Conservation (phyloP, 148 eudicot species). For the Silene latifolia region DNA sequence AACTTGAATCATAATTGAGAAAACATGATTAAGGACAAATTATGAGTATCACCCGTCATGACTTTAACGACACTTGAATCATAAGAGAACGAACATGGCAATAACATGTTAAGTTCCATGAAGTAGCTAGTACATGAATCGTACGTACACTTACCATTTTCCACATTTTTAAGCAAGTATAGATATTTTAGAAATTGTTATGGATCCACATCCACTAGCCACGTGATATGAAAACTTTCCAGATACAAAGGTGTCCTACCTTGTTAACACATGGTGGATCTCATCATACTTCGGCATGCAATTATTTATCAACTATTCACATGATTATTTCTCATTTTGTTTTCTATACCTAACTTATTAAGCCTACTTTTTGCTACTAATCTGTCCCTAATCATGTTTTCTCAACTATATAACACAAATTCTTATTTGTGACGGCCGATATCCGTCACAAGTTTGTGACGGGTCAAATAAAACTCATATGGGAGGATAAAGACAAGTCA, state of each 20-base stretch:
- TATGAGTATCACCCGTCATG: too few species aligned
- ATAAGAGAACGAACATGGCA: too few species aligned
- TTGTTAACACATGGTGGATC: conserved; percentile 13
- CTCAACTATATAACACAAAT: too few species aligned
- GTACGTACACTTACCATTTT: neutral
- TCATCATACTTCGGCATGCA: neutral
- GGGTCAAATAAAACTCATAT: too few species aligned
- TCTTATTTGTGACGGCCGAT: too few species aligned
- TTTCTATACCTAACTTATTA: conserved; percentile 6
- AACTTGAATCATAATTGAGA: too few species aligned
- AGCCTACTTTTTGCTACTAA: neutral
- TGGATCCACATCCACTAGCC: neutral
- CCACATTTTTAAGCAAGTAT: neutral
- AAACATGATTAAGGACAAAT: too few species aligned
- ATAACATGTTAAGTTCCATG: neutral
- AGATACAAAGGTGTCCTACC: neutral
- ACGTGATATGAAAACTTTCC: conserved; percentile 1
- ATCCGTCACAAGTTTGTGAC: too few species aligned
- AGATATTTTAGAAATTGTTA: neutral
- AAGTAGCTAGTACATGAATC: neutral
- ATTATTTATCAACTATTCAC: neutral
- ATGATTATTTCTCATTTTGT: conserved; percentile 3
- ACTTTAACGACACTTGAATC: too few species aligned
- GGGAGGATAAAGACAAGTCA: too few species aligned
- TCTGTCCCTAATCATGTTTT: neutral